phyloP scores from a whole-genome alignment of 2,329 filamentous ascomycete species.

The Fusarium subglutinans region DNA sequence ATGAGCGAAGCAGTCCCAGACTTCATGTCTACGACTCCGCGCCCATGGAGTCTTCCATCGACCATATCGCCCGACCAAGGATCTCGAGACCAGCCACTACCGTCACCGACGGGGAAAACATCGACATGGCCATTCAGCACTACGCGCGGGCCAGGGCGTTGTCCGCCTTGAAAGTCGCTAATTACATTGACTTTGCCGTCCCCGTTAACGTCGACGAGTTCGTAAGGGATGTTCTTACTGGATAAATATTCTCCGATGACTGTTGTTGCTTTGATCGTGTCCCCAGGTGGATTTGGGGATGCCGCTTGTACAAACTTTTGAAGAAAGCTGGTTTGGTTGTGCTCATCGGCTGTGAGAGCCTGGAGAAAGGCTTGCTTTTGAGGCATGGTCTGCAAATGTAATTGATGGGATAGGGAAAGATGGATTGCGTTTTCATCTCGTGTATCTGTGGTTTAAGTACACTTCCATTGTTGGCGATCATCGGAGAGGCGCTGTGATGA shows the following conservation, averaged over 20 bases:
- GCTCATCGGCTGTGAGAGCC: background rate
- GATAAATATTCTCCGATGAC: background rate
- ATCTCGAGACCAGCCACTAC: background rate
- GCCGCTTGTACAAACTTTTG: background rate
- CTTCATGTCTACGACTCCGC: conserved; percentile 1
- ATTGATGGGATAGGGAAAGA: background rate
- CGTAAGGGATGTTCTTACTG: background rate
- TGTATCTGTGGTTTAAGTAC: background rate
- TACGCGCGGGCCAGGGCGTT: background rate
- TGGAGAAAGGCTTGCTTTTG: background rate
- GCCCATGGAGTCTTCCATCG: background rate
- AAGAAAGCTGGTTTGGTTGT: background rate
- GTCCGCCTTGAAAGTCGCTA: background rate
- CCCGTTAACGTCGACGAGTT: background rate
- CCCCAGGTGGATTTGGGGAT: background rate
- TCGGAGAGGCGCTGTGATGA: background rate
- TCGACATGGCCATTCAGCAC: conserved; percentile 1
- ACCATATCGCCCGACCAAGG: background rate
- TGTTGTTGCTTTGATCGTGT: background rate
- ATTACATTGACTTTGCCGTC: background rate
- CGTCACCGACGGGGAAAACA: background rate
- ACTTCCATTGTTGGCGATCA: background rate
- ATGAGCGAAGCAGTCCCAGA: background rate
- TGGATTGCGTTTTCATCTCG: too few relatives aligned
- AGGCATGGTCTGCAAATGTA: background rate